Evolutionary conservation across 2,329 filamentous ascomycete species (phyloP), one percentile per base, ranked within the genome.

Genomic region (Fusarium buxicola): DNA sequence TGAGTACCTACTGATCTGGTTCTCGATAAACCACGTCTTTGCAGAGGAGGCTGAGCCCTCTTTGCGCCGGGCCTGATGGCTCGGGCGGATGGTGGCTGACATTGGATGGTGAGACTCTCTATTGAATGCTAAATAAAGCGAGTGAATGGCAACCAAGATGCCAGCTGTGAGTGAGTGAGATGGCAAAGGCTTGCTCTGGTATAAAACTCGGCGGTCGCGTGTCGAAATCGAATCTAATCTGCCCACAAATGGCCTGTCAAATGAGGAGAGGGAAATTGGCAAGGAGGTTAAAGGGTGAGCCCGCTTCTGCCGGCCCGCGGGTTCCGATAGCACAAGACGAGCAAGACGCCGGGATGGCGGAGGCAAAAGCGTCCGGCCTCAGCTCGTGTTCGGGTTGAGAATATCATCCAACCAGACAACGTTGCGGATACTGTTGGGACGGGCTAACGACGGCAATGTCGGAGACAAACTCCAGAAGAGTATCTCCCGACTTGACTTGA

Each of bases 11-110:
- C 60, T 32, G 2, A 52, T 50, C 13, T 63, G 60, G n/a, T 63
- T 56, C 38, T 63, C 28, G 36, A 63, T 43, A 52, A 63, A 35
- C 60, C 60, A 57, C 38, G 48, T 46, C 40, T 65, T 63, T 2
- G 18, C 13, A 1, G 44, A 46, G n/a, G n/a, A n/a, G n/a, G n/a
- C n/a, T n/a, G n/a, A 34, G 43, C 28, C 12, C 31, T 31, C 43
- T 25, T 46, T 34, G 30, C 43, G 43, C 30, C 27, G 25, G 30
- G 43, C 28, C 30, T 46, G 32, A 16, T 46, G 21, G 21, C 30
- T 34, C 18, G 43, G 43, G 18, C 11, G 43, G 31, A 21, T 30
- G 10, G 21, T 34, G 43, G 18, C 28, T 10, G 43, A 25, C 43
- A 46, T 46, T n/a, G n/a, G n/a, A n/a, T n/a, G 43, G 35, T 21